Evolutionary conservation across 805 yeast genomes (phyloP).

Genomic region (Lachancea waltii): DNA sequence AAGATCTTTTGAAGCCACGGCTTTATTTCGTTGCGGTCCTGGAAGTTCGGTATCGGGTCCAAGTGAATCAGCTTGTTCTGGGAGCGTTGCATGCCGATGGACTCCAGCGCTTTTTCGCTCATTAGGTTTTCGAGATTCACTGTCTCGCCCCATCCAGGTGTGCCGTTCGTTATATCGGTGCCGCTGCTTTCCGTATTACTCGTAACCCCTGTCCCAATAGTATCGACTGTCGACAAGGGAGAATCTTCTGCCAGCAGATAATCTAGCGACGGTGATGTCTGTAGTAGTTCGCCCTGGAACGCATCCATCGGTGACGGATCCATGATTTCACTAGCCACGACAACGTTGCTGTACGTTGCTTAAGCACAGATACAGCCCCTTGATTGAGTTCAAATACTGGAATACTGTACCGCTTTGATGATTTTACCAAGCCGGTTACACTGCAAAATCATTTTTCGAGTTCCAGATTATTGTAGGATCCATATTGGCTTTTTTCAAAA

Average conservation of each 20-base stretch:
- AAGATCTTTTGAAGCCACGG: conserved; percentile 54
- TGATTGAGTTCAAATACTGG: conserved; percentile 7
- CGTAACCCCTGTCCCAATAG: conserved; percentile 6
- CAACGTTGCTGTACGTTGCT: not conserved
- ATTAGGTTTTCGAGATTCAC: conserved; percentile 11
- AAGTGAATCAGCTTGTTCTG: conserved; percentile 33
- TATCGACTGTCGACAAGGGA: conserved; percentile 7
- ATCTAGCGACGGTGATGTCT: conserved; percentile 10
- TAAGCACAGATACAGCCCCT: not conserved
- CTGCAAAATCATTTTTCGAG: conserved; percentile 16
- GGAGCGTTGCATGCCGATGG: conserved; percentile 18
- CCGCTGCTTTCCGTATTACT: conserved; percentile 5
- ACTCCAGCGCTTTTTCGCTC: conserved; percentile 17
- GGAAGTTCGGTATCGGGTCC: conserved; percentile 35
- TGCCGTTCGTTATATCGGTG: not conserved
- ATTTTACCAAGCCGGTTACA: too few species aligned
- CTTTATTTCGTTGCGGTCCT: conserved; percentile 45
- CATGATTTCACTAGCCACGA: conserved; percentile 5
- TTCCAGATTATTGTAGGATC: conserved; percentile 12
- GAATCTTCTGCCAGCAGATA: conserved; percentile 6
- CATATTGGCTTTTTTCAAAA: not conserved
- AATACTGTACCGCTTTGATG: too few species aligned
- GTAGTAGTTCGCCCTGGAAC: conserved; percentile 6
- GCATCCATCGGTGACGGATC: conserved; percentile 9
- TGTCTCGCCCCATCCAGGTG: conserved; percentile 6